Percentiles rank a stretch among this genome's conserved stretches.
Conservation (phyloP, 2,329 filamentous ascomycete species). For the Fusarium tanahbumbuense region DNA sequence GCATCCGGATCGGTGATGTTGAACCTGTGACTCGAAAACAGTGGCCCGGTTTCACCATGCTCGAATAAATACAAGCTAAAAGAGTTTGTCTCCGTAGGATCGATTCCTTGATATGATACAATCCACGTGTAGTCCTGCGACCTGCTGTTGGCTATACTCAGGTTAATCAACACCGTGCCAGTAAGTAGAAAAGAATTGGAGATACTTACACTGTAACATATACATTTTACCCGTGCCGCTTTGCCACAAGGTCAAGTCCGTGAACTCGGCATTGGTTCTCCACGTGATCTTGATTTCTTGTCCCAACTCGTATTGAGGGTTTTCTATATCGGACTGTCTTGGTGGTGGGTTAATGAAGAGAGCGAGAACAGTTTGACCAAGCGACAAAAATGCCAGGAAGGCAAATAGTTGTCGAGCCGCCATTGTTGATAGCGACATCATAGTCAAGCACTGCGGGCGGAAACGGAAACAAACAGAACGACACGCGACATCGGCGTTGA, state of each 20-base stretch:
- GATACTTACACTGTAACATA: neutral
- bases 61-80: conserved; percentile 17
- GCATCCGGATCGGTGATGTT: conserved; percentile 14
- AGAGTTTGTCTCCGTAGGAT: neutral
- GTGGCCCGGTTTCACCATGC: neutral
- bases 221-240: neutral
- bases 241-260: conserved; percentile 2
- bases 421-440: neutral
- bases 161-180: neutral
- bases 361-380: neutral
- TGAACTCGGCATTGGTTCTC: neutral
- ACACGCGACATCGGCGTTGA: neutral
- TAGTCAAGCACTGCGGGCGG: rapidly evolving
- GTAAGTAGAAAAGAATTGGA: rapidly evolving
- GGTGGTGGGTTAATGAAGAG: conserved; percentile 7
- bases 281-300: neutral
- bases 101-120: conserved; percentile 11
- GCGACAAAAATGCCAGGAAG: neutral
- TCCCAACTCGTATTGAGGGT: conserved; percentile 2
- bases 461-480: neutral
- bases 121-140: conserved; percentile 12
- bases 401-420: neutral
- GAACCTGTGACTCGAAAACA: conserved; percentile 7
- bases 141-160: neutral
- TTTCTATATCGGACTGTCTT: neutral